phyloP scores from a whole-genome alignment of 371 early-diverging fungal genomes.

The Lichtheimia ramosa region DNA sequence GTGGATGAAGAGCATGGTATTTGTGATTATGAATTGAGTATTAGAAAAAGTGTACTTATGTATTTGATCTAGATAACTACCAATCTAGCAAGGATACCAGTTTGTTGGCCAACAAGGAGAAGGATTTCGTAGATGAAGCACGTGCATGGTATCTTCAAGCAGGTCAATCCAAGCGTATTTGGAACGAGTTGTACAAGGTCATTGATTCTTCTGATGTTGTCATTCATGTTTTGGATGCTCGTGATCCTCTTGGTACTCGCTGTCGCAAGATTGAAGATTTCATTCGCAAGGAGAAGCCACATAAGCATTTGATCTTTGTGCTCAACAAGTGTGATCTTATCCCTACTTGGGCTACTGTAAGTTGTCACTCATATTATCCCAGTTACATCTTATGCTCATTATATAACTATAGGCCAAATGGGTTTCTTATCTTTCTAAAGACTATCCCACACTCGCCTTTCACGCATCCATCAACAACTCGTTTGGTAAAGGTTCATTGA shows the following conservation, averaged over 20 bases:
- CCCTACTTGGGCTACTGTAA: slow-evolving; percentile 98
- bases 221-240: slow-evolving; percentile 98
- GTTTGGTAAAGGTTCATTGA: slow-evolving; percentile 98
- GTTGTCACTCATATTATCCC: slow-evolving; percentile 6
- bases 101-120: slow-evolving; percentile 71
- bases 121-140: slow-evolving; percentile 72
- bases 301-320: slow-evolving; percentile 98
- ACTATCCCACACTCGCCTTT: slow-evolving; percentile 97
- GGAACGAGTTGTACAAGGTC: slow-evolving; percentile 99
- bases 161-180: slow-evolving; percentile 98
- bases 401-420: slow-evolving; percentile 67
- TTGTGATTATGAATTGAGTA: background rate
- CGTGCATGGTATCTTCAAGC: slow-evolving; percentile 89
- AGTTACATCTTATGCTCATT: background rate
- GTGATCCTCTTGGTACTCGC: slow-evolving; percentile 98
- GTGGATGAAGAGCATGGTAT: slow-evolving; percentile 65
- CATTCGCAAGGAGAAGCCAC: slow-evolving; percentile 91
- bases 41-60: background rate
- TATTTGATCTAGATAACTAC: slow-evolving; percentile 57
- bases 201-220: slow-evolving; percentile 99
- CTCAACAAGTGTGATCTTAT: slow-evolving; percentile 99
- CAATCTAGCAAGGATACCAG: slow-evolving; percentile 72
- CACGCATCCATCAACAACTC: slow-evolving; percentile 97
- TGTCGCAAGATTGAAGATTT: slow-evolving; percentile 92
- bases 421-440: slow-evolving; percentile 90